These are phyloP conservation scores for Aegilops sharonensis DNA, from an alignment of 176 grass and related monocot species.

Conservation along the genomic window DNA sequence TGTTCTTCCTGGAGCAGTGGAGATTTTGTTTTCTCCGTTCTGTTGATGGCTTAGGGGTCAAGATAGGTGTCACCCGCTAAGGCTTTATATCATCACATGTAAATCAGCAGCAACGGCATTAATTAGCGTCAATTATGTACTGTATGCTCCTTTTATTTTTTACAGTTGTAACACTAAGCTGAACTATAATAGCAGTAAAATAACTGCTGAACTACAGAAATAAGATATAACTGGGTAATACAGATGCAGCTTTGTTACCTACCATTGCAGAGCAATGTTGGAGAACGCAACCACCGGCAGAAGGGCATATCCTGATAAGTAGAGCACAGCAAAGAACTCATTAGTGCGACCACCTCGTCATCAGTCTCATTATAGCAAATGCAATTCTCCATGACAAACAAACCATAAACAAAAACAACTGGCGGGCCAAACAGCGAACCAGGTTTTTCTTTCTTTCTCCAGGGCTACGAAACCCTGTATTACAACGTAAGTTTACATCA, in stretches of 20 bases:
- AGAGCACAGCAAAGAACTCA: background rate
- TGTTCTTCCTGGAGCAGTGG: background rate
- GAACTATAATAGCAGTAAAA: background rate
- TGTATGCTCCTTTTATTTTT: background rate
- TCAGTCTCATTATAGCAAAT: no score
- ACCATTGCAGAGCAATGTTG: no score
- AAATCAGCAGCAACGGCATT: background rate
- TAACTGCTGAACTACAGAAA: background rate
- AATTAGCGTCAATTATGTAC: background rate
- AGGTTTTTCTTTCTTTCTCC: background rate
- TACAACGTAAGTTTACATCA: background rate
- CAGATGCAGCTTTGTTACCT: no score
- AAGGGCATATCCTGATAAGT: background rate
- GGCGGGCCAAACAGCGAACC: background rate
- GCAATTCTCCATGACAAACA: background rate
- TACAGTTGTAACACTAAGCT: background rate
- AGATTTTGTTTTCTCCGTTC: background rate
- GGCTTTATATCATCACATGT: background rate
- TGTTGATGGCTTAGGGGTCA: background rate
- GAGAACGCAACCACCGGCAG: no score
- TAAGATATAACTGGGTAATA: no score
- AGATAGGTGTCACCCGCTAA: background rate
- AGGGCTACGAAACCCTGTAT: background rate
- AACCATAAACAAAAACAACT: background rate
- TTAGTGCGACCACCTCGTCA: no score